A percentile compares a stretch with the other conserved stretches of the same genome.
Conservation (phyloP, 2,329 filamentous ascomycete genomes). For the Lachnellula cervina region DNA sequence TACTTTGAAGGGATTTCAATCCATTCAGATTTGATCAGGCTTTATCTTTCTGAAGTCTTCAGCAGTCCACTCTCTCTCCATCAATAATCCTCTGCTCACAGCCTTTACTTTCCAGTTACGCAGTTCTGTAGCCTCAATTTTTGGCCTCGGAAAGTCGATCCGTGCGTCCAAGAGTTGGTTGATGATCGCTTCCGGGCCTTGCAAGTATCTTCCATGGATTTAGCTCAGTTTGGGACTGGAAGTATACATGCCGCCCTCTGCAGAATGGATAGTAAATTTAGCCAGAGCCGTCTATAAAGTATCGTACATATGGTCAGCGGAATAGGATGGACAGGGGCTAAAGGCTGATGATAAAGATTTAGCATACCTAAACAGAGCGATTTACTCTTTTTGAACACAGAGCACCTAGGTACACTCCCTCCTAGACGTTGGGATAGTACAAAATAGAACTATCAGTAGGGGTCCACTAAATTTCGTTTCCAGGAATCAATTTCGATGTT, state of each 20-base stretch:
- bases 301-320: not conserved
- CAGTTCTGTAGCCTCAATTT: not conserved
- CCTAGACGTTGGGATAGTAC: not conserved
- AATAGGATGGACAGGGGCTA: not conserved
- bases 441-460: not conserved
- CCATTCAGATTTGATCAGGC: too few relatives aligned
- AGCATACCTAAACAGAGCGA: not conserved
- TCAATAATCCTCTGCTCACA: not conserved
- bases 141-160: not conserved
- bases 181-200: not conserved
- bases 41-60: not conserved
- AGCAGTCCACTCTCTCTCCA: not conserved
- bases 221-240: not conserved
- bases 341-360: not conserved
- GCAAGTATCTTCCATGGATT: not conserved
- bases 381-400: too few relatives aligned
- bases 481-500: not conserved
- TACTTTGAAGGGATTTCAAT: too few relatives aligned
- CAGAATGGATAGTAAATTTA: not conserved
- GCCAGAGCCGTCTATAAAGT: too few relatives aligned
- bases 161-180: not conserved
- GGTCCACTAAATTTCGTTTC: not conserved
- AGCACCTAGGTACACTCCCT: not conserved
- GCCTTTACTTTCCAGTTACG: not conserved
- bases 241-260: not conserved